Base-by-base conservation (phyloP, 345 rosid species). In the Pseudoturritis turrita region DNA sequence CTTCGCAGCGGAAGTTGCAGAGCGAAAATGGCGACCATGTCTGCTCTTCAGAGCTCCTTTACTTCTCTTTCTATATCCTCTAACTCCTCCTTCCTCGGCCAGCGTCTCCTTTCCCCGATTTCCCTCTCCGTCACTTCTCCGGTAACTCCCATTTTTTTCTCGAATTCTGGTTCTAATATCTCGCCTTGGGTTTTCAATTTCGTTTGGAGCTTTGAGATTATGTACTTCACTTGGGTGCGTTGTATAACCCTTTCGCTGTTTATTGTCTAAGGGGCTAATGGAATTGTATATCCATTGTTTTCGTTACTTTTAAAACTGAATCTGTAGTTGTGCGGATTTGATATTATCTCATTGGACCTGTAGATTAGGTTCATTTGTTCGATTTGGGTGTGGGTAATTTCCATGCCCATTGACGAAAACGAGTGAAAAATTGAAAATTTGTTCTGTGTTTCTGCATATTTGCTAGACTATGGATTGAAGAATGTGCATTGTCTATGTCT, bases 41-140 rank as follows among this genome's bases (percentile, higher is more conserved):
- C 88, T 84, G 84, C 87, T 31, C 89, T 89, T 71, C 98, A 93
- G 66, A 82, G 86, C 82, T 81, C 98, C 28, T 81, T 92, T 74
- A 60, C 82, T 4, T 78, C 90, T 22, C 90, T 90, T 19, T 90
- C 92, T 15, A 7, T 85, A 13, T 72, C 88, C 18, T 76, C 96
- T 1, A 82, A 44, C 71, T 85, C 96, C 45, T 85, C 95, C 21
- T 87, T 89, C 81, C 67, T 85, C 21, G 96, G 96, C 40, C 94
- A 86, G 63, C 87, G 92, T 70, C 83, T 90, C 51, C 43, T 81
- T 41, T 78, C 75, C 26, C 77, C 80, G 45, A 74, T 77, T 68
- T 43, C 64, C 74, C 84, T 70, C 70, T 76, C 77, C 77, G 73
- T 31, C 56, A 78, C 45, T 79, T 33, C 80, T 82, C 53, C 91